Conservation (phyloP, 805 yeast species). For the Saturnispora sekii region DNA sequence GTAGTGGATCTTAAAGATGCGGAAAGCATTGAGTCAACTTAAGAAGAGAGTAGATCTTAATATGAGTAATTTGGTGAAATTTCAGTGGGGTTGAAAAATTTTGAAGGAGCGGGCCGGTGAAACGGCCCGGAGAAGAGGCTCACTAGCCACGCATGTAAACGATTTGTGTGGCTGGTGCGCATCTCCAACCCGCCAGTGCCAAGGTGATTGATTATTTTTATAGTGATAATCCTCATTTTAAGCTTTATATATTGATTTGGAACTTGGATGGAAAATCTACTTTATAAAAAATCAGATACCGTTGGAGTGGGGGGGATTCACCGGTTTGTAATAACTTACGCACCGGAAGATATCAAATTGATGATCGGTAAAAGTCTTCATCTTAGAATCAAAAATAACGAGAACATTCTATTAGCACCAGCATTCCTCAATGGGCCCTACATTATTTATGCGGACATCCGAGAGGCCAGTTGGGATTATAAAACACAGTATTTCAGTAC, state of each 20-base stretch:
- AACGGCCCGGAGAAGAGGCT: background rate
- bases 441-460: constrained; percentile 72
- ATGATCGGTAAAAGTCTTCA: constrained; percentile 27
- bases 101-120: background rate
- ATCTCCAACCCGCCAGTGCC: no score
- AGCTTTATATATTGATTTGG: background rate
- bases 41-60: background rate
- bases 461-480: constrained; percentile 55
- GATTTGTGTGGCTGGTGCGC: no score
- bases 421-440: constrained; percentile 88
- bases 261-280: constrained; percentile 4
- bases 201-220: no score
- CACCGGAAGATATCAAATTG: constrained; percentile 11
- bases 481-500: constrained; percentile 47
- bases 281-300: constrained; percentile 23
- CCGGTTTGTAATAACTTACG: constrained; percentile 43
- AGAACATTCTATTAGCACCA: constrained; percentile 65
- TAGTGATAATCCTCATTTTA: no score
- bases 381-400: constrained; percentile 60
- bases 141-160: background rate
- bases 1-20: background rate
- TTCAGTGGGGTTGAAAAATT: background rate
- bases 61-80: constrained; percentile 2
- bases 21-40: constrained; percentile 3
- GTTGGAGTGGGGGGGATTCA: constrained; percentile 53